Conservation (phyloP, 257 asterid species). For the Solanum virginianum region DNA sequence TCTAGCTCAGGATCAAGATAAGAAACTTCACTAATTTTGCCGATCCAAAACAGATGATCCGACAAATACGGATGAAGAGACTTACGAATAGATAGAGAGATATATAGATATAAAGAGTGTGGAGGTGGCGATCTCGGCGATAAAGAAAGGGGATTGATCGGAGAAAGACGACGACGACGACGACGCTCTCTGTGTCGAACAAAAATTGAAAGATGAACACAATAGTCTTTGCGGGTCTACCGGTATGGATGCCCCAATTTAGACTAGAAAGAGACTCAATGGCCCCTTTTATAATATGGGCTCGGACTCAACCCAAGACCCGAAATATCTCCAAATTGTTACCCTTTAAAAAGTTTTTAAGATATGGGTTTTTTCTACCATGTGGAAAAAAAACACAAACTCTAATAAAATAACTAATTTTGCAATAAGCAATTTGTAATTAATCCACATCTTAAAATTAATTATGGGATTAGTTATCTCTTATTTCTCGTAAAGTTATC, state of each 20-base stretch:
- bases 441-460: no score
- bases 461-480: no score
- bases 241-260: constrained; percentile 1
- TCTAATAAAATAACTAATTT: no score
- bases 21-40: not conserved
- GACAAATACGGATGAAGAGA: not conserved
- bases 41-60: not conserved
- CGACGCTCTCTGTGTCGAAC: constrained; percentile 1
- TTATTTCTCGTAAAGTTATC: no score
- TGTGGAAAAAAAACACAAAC: no score
- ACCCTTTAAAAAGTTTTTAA: not conserved
- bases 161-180: not conserved
- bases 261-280: not conserved
- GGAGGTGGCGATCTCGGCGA: not conserved
- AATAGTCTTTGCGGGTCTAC: constrained; percentile 7
- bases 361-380: no score
- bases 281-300: not conserved
- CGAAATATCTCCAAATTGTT: not conserved
- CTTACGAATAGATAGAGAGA: not conserved
- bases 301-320: not conserved
- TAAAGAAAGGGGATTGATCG: constrained; percentile 2
- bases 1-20: not conserved
- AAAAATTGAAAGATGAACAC: not conserved
- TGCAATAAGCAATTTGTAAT: no score
- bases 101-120: not conserved